Percentiles rank a stretch among this genome's conserved stretches.
phyloP scores from a whole-genome alignment of 106 monocot genomes.

The Cymbidium sinense region DNA sequence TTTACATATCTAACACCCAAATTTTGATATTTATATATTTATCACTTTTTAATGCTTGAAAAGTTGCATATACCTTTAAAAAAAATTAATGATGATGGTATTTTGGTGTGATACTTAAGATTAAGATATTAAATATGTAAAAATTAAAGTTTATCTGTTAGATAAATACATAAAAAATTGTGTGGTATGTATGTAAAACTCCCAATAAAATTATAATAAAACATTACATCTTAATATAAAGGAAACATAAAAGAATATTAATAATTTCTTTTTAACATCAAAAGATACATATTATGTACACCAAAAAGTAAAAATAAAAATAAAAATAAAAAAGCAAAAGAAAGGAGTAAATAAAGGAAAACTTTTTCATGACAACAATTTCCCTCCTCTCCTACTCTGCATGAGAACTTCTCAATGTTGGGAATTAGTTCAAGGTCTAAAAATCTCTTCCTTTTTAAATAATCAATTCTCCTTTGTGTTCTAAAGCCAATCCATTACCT shows the following conservation, averaged over 20 bases:
- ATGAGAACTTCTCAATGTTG: not conserved
- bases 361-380: not conserved
- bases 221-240: not conserved
- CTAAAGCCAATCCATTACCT: conserved; percentile 3
- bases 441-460: not conserved
- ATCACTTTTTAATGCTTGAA: too few relatives aligned
- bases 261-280: not conserved
- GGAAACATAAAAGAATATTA: not conserved
- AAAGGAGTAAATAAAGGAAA: not conserved
- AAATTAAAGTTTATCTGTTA: too few relatives aligned
- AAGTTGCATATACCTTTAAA: too few relatives aligned
- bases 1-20: too few relatives aligned
- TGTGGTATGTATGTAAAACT: too few relatives aligned
- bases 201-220: too few relatives aligned
- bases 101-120: too few relatives aligned
- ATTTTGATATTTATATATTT: too few relatives aligned
- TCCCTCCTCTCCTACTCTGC: not conserved
- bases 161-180: too few relatives aligned
- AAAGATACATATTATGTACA: not conserved
- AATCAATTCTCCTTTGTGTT: not conserved
- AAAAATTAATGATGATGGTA: too few relatives aligned
- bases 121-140: too few relatives aligned
- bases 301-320: too few relatives aligned
- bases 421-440: not conserved
- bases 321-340: not conserved